Evolutionary conservation across 495 filamentous ascomycete species (phyloP), one percentile per base, ranked within the genome.

Genomic region (Neurospora cerealis): DNA sequence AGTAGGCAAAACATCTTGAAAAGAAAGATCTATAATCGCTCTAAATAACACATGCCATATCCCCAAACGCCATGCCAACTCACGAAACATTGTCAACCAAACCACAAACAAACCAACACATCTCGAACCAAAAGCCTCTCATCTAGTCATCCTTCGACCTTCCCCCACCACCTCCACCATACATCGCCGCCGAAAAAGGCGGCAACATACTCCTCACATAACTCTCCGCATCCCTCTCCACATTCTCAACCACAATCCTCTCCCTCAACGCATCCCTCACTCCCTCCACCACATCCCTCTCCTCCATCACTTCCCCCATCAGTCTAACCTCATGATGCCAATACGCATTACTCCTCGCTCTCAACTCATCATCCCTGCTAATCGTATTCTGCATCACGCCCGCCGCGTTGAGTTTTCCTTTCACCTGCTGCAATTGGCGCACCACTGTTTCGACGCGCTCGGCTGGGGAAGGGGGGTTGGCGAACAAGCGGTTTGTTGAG

Each of bases 401-500:
- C 24, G 83, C 80, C 1, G 87, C 88, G 54, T 81, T 84, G 37
- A 90, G 60, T 70, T 82, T 85, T 24, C 83, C 80, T 75, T 84
- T 84, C 28, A 81, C 79, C 2, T 66, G 74, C 60, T 79, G 80
- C 42, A 89, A 73, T 32, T 77, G 78, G 42, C 83, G 79, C 28
- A 80, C 77, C 1, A 81, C 77, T 7, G 74, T 70, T 75, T 89
- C 87, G 9, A 89, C 76, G 41, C 85, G 83, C 77, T 85, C 85
- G 2, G 85, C 86, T 1, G 87, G 70, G 17, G 77, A 72, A n/a
- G 81, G 82, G 37, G 80, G 86, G 79, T 41, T 82, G 42, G 76
- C 81, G 80, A 86, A 85, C 2, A 84, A 83, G 17, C 95, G 88
- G 76, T 95, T 92, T 24, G 96, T 97, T 32, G 89, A 87, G 0